These are phyloP conservation scores for Suhomyces ambrosiae DNA, from an alignment of 1,139 yeast genomes.

Conservation along the genomic window DNA sequence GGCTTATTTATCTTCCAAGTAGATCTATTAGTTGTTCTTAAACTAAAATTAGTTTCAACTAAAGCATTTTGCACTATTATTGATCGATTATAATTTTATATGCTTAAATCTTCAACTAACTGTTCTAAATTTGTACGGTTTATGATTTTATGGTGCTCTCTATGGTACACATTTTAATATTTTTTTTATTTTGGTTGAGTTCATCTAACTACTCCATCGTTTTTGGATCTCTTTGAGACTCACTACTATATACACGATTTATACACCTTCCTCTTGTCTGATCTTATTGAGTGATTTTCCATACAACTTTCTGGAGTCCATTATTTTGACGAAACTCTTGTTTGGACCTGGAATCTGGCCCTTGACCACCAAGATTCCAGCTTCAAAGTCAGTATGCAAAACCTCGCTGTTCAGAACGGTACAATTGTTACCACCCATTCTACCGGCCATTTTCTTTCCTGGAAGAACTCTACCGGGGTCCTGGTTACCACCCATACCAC, in stretches of 20 bases:
- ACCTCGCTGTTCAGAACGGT: constrained; percentile 80
- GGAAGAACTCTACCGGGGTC: constrained; percentile 96
- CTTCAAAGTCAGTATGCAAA: constrained; percentile 75
- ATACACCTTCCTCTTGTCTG: constrained; percentile 9
- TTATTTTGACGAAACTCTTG: constrained; percentile 70
- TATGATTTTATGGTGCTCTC: too few species aligned
- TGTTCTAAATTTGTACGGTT: too few species aligned
- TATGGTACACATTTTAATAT: too few species aligned
- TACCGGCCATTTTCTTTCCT: constrained; percentile 98
- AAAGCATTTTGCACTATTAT: too few species aligned
- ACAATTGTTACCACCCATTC: constrained; percentile 78
- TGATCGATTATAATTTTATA: too few species aligned
- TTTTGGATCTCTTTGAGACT: too few species aligned
- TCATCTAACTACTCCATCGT: too few species aligned
- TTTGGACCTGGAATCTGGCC: constrained; percentile 94
- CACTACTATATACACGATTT: constrained; percentile 6
- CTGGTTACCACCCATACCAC: constrained; percentile 95
- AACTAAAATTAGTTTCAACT: too few species aligned
- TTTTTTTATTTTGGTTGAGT: too few species aligned
- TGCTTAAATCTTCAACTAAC: too few species aligned
- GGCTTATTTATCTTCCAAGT: too few species aligned
- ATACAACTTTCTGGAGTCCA: constrained; percentile 65
- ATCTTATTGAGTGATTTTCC: constrained; percentile 33
- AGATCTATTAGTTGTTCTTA: too few species aligned
- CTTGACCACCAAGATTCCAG: constrained; percentile 79